Evolutionary conservation across 2,329 filamentous ascomycete species (phyloP), one percentile per base, ranked within the genome.

Genomic region (Tolypocladium ophioglossoides): DNA sequence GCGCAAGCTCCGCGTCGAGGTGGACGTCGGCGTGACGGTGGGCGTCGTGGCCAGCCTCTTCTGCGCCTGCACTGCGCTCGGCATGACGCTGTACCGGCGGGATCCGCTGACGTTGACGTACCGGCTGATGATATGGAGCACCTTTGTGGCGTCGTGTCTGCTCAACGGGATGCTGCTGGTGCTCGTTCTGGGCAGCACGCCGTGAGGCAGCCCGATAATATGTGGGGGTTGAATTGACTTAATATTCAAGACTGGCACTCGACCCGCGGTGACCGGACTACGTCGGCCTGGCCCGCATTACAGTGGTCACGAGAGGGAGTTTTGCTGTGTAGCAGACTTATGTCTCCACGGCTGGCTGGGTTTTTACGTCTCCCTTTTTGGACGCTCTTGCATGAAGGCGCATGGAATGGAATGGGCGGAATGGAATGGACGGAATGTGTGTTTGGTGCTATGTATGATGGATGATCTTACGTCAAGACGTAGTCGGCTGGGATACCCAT

Each of bases 11-110:
- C 76, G 79, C 5, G 75, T 83, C n/a, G 83, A 89, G 66, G 88
- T 92, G 4, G 86, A 91, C 62, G 81, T 80, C 0, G 87, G 84
- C 10, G 85, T 88, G 2, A 76, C 87, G 1, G 74, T 89, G 41
- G 87, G 86, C 11, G 83, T 86, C 18, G 76, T 87, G 35, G 75
- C 80, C 34, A 87, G 84, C 58, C 66, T 91, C 41, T 76, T 83
- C 56, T 83, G 83, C 61, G 82, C 81, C 0, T 80, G 83, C 49
- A 72, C 78, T 14, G 86, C 78, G 1, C 73, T 89, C 8, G 81
- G 78, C 37, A 76, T 79, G 65, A 77, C 80, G 58, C 65, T 85
- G 14, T 78, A 78, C 51, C 74, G 82, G 38, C 69, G 72, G 41
- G 75, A 78, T 50, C 65, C 62, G 16, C 61, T 79, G 10, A 63